Base-by-base conservation (phyloP, 371 early-diverging fungal species). In the Antonospora locustae region DNA sequence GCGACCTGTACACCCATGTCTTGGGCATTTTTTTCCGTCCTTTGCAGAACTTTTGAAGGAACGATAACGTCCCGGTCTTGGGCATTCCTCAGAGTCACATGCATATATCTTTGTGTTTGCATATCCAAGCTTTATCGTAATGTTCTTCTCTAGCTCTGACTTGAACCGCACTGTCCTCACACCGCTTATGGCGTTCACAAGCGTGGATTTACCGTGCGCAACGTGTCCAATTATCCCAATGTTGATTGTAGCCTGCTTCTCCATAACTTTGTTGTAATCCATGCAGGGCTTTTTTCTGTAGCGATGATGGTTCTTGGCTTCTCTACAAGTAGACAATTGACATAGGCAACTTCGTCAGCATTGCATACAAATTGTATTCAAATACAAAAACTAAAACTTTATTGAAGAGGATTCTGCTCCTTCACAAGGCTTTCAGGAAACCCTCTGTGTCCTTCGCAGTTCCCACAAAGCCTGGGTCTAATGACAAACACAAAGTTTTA, bases 141-240 rank as follows among this genome's bases (percentile, higher is more conserved):
- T 98, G 78, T 96, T 97, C 70, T 94, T 82, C 80, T 94, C 94
- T 63, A 93, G 79, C 72, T 99, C 99, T 71, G 87, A 90, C 79
- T 91, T 90, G 80, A 96, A 96, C 57, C 94, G 82, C 48, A 96
- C 90, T 38, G 99, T 99, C 77, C 88, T 87, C 29, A 93, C 89
- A 61, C 94, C 93, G 45, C 93, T 93, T 66, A 96, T 92, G 47
- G 96, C 92, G 73, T 87, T 91, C 54, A 98, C 99, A 29, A 98
- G 88, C 2, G 96, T 96, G 12, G 93, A 90, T 82, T 98, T 98
- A 69, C 99, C 97, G 81, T 98, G 99, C 47, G 99, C 97, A 68
- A 98, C 99, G 79, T 98, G 99, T 48, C 99, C 99, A 74, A 98
- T 96, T 46, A 96, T 98, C 69, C 90, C 90, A 68, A 97, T 89